Evolutionary conservation across 2,329 filamentous ascomycete species (phyloP).

Genomic region (Colletotrichum coccodes): DNA sequence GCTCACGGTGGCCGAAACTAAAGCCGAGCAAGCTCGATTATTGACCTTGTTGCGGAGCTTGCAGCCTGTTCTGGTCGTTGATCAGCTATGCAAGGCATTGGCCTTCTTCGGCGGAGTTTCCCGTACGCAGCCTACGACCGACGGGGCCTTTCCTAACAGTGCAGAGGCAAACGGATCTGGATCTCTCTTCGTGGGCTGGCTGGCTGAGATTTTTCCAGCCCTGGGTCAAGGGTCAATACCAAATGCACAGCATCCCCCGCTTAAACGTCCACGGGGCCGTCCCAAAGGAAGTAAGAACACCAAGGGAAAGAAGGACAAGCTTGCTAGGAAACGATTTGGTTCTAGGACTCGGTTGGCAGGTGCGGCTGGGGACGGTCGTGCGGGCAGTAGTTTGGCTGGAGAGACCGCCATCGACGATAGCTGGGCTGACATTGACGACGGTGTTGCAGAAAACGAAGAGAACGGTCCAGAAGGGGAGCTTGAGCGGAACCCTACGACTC

Average conservation of each 20-base stretch:
- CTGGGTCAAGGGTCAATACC: constrained; percentile 38
- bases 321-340: not conserved
- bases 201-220: constrained; percentile 70
- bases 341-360: not conserved
- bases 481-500: not conserved
- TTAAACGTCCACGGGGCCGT: constrained; percentile 48
- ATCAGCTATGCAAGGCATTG: constrained; percentile 70
- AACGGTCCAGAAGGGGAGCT: not conserved
- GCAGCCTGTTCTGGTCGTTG: constrained; percentile 66
- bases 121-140: constrained; percentile 60
- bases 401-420: constrained; percentile 46
- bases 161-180: constrained; percentile 66
- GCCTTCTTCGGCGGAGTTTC: constrained; percentile 72
- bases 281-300: constrained; percentile 61
- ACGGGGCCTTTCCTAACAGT: constrained; percentile 65
- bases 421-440: constrained; percentile 58
- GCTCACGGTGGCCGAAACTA: constrained; percentile 60
- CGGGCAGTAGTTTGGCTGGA: not conserved
- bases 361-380: not conserved
- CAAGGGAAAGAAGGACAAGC: constrained; percentile 52
- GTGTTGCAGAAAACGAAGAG: constrained; percentile 39
- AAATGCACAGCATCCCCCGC: constrained; percentile 14
- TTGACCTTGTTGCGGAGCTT: constrained; percentile 66
- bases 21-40: constrained; percentile 68
- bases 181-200: constrained; percentile 68